These are phyloP conservation scores for Aspergillus incahuasiensis DNA, from an alignment of 495 filamentous ascomycete genomes.

Conservation along the genomic window DNA sequence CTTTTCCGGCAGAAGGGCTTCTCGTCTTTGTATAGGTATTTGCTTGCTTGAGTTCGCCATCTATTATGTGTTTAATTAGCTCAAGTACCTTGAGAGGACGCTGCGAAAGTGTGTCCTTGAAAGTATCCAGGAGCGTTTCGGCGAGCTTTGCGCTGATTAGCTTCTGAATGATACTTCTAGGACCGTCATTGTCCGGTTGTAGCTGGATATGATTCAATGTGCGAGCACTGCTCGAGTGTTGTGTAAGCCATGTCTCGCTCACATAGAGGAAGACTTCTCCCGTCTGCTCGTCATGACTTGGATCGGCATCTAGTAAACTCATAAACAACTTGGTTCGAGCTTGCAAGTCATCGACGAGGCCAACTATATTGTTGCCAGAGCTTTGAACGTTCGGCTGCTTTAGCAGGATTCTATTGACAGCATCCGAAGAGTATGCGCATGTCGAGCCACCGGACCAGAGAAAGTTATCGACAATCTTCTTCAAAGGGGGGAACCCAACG, in stretches of 20 bases:
- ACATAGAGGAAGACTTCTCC: conserved; percentile 60
- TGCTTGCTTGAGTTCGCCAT: conserved; percentile 29
- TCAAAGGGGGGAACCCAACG: conserved; percentile 36
- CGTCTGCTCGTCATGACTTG: conserved; percentile 52
- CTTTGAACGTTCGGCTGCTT: conserved; percentile 16
- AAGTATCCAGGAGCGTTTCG: conserved; percentile 60
- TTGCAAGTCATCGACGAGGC: conserved; percentile 36
- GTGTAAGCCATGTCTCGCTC: conserved; percentile 57
- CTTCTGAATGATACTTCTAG: conserved; percentile 38
- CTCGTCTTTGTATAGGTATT: neutral
- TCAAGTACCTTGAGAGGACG: conserved; percentile 59
- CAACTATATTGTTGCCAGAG: conserved; percentile 31
- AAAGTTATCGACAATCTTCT: conserved; percentile 44
- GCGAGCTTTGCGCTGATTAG: conserved; percentile 60
- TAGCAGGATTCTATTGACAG: conserved; percentile 34
- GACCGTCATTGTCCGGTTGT: conserved; percentile 26
- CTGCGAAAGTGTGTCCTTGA: conserved; percentile 63
- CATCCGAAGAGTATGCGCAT: conserved; percentile 43
- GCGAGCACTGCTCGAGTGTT: conserved; percentile 15
- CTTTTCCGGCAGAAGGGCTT: conserved; percentile 14
- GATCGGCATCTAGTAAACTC: conserved; percentile 46
- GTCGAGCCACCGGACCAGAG: conserved; percentile 48
- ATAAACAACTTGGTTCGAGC: conserved; percentile 48
- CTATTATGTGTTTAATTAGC: conserved; percentile 56
- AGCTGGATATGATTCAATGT: conserved; percentile 23